Conservation (phyloP, 2,329 filamentous ascomycete species). For the Ceratocystis smalleyi region DNA sequence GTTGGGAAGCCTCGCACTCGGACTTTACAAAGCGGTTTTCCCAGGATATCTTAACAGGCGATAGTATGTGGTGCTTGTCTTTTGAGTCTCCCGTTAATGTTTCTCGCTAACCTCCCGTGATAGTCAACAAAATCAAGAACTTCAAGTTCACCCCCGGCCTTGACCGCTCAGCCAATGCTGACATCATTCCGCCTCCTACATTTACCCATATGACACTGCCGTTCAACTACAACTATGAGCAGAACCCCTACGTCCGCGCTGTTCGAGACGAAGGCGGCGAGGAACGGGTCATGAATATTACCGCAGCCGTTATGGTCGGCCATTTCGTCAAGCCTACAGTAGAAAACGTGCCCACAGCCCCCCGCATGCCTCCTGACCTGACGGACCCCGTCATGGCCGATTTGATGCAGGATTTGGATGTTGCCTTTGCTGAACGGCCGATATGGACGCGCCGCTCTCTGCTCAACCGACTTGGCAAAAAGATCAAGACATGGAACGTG, state of each 20-base stretch:
- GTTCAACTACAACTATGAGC: constrained; percentile 68
- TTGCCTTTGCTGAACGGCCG: constrained; percentile 56
- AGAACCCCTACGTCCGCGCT: constrained; percentile 62
- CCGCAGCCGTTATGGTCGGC: constrained; percentile 41
- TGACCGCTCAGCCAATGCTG: constrained; percentile 42
- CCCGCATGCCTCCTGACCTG: constrained; percentile 42
- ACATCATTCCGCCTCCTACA: constrained; percentile 65
- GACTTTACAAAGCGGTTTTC: constrained; percentile 56
- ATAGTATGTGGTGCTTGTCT: constrained; percentile 35
- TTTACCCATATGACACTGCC: constrained; percentile 60
- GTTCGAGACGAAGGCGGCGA: constrained; percentile 41
- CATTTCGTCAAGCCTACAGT: constrained; percentile 45
- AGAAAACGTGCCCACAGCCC: constrained; percentile 46
- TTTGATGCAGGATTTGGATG: constrained; percentile 47
- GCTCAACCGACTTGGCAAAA: constrained; percentile 50
- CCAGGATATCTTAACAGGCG: constrained; percentile 53
- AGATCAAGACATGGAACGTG: constrained; percentile 36
- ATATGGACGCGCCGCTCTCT: constrained; percentile 77
- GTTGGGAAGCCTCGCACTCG: constrained; percentile 55
- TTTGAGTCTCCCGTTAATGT: background rate
- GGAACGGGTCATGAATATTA: constrained; percentile 40
- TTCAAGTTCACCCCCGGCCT: constrained; percentile 53
- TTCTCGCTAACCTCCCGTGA: constrained; percentile 16
- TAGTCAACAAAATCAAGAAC: constrained; percentile 38
- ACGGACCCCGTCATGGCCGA: constrained; percentile 46